Percentiles rank a stretch among this genome's conserved stretches.
Conservation (phyloP, 2,329 filamentous ascomycete genomes). For the Trichoderma asperellum region DNA sequence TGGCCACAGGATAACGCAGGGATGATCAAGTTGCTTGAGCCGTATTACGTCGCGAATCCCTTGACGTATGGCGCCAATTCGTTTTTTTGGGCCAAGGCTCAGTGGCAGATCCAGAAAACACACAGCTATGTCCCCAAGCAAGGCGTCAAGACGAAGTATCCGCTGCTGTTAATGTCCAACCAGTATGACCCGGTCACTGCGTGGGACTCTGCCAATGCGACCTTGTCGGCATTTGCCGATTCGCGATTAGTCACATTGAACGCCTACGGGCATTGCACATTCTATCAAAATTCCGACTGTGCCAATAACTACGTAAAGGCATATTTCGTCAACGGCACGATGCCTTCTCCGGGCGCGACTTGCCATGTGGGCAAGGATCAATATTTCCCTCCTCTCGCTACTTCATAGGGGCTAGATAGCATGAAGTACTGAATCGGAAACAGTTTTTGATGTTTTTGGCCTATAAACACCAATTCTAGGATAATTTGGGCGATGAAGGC, state of each 20-base stretch:
- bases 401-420: not conserved
- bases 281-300: constrained; percentile 45
- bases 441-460: not conserved
- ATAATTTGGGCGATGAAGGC: not conserved
- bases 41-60: constrained; percentile 40
- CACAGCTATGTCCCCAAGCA: constrained; percentile 36
- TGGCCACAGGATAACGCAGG: constrained; percentile 42
- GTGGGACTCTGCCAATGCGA: constrained; percentile 44
- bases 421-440: not conserved
- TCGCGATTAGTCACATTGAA: constrained; percentile 47
- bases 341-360: constrained; percentile 43
- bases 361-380: constrained; percentile 31
- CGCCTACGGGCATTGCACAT: constrained; percentile 50
- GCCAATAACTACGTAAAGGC: constrained; percentile 42
- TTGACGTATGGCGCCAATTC: constrained; percentile 38
- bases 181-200: constrained; percentile 56
- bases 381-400: not conserved
- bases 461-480: not conserved
- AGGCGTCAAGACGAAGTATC: constrained; percentile 42
- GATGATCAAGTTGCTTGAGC: constrained; percentile 42
- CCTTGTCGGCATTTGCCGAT: constrained; percentile 42
- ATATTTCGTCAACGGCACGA: constrained; percentile 45
- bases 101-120: constrained; percentile 39
- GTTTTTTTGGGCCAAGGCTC: constrained; percentile 40
- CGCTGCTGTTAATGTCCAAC: constrained; percentile 41